Evolutionary conservation across 2,329 filamentous ascomycete genomes (phyloP).

Genomic region (Penicillium sp.): DNA sequence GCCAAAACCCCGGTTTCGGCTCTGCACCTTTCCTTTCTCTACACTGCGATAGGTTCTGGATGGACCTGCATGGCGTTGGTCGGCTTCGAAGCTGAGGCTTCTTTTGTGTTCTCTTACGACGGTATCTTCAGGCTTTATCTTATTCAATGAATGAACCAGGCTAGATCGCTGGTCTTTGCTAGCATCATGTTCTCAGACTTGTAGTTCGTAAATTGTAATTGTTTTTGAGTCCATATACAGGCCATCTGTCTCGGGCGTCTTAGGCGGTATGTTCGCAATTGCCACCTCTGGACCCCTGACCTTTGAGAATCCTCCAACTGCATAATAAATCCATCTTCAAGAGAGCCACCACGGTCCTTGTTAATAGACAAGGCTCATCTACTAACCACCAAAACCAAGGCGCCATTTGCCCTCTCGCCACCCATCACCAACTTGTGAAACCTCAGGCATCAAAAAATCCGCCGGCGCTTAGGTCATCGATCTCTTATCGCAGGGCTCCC

Average conservation of each 20-base stretch:
- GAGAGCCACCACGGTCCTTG: too few species aligned
- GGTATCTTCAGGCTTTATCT: constrained; percentile 26
- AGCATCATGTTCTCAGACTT: neutral
- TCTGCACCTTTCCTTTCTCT: constrained; percentile 2
- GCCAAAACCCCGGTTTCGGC: neutral
- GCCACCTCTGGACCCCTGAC: too few species aligned
- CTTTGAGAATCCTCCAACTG: too few species aligned
- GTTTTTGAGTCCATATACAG: too few species aligned
- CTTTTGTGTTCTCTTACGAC: constrained; percentile 21
- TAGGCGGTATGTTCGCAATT: too few species aligned
- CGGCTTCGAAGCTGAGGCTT: constrained; percentile 33
- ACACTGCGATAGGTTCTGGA: constrained; percentile 29
- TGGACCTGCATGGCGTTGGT: constrained; percentile 43
- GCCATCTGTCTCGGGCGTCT: too few species aligned
- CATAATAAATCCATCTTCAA: too few species aligned
- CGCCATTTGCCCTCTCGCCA: constrained; percentile 2
- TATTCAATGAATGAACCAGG: constrained; percentile 17
- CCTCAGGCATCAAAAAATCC: neutral
- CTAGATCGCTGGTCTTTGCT: neutral
- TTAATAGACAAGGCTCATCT: too few species aligned
- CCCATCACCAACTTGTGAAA: neutral
- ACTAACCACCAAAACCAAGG: neutral
- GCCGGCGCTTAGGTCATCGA: constrained; percentile 3
- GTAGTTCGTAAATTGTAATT: neutral
- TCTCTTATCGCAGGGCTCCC: neutral